A percentile compares a stretch with the other conserved stretches of the same genome.
These are phyloP conservation scores for Micromonas pusilla DNA, from an alignment of 139 green algal species.

Conservation along the genomic window DNA sequence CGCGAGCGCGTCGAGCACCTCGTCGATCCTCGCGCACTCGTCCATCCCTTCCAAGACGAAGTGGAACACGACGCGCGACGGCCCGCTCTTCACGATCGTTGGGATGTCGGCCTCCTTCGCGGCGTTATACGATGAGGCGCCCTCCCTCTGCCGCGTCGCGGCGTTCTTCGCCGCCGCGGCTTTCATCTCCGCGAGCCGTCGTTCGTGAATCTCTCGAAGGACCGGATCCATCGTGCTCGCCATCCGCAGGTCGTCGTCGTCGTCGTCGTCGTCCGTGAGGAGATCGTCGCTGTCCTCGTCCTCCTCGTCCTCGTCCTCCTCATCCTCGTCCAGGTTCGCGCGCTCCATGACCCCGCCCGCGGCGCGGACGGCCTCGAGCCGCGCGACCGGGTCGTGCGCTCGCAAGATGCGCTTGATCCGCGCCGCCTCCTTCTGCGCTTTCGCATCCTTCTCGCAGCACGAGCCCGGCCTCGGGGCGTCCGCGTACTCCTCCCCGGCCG, in stretches of 20 bases:
- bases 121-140: not conserved
- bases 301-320: not conserved
- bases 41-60: slow-evolving; percentile 3
- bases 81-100: not conserved
- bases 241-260: not conserved
- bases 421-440: not conserved
- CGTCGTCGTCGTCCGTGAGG: not conserved
- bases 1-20: slow-evolving; percentile 10
- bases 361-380: not conserved
- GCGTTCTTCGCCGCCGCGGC: not conserved
- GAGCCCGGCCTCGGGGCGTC: not conserved
- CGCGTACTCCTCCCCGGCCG: not conserved
- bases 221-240: not conserved
- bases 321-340: not conserved
- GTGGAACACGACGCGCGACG: not conserved
- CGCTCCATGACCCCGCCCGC: not conserved
- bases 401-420: not conserved
- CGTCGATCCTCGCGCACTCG: slow-evolving; percentile 16
- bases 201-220: not conserved
- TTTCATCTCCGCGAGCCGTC: not conserved
- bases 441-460: slow-evolving; percentile 19
- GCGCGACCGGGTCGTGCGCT: not conserved
- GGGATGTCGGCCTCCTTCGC: not conserved
- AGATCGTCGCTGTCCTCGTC: not conserved
- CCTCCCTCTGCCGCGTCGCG: not conserved